phyloP scores from a whole-genome alignment of 768 basidiomycete species.

The Russula sp. region DNA sequence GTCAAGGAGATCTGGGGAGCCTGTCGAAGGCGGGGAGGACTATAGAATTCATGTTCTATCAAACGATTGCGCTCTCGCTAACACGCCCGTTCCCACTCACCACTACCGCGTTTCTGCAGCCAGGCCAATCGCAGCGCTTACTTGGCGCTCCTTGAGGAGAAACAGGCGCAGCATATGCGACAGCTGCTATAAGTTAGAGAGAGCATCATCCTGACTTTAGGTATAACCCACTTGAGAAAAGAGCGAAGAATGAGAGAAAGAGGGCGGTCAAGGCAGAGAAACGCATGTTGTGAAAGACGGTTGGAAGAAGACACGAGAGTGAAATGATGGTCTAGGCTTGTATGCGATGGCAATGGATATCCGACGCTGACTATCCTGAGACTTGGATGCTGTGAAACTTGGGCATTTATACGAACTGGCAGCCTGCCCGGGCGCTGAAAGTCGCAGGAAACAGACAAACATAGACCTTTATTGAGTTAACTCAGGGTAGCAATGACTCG shows the following conservation, averaged over 20 bases:
- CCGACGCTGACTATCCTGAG: not conserved
- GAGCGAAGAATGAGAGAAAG: not conserved
- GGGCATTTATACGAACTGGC: not conserved
- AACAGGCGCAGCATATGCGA: constrained; percentile 1
- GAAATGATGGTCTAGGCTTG: not conserved
- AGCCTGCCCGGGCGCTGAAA: not conserved
- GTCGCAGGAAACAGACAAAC: not conserved
- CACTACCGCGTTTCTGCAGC: too few relatives aligned
- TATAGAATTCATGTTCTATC: not conserved
- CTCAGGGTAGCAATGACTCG: too few relatives aligned
- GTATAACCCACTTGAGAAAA: not conserved
- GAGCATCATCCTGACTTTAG: not conserved
- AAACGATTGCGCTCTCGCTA: not conserved
- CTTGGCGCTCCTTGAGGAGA: not conserved
- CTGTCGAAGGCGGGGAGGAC: not conserved
- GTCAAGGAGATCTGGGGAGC: too few relatives aligned
- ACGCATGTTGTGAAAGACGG: not conserved
- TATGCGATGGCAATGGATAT: not conserved
- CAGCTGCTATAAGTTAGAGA: not conserved
- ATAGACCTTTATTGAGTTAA: not conserved
- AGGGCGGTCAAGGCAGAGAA: not conserved
- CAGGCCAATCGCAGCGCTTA: not conserved
- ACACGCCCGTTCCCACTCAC: not conserved
- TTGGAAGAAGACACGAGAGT: not conserved
- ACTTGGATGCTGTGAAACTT: not conserved